Conservation (phyloP, 208 protist genomes). For the Trypanosoma boissoni region DNA sequence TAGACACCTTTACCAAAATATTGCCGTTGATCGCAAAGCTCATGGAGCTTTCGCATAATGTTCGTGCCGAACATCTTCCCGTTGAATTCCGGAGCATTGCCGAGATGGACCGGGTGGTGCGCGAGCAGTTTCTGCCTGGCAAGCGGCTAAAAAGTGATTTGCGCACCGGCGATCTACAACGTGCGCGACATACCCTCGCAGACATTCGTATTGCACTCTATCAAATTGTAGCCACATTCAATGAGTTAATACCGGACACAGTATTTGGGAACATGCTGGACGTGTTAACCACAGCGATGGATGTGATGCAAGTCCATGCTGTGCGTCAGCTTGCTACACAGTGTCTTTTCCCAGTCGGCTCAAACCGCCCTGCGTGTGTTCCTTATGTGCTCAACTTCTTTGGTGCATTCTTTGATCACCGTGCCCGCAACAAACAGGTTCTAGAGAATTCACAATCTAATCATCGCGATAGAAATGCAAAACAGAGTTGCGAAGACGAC, state of each 20-base stretch:
- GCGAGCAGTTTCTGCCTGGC: conserved; percentile 49
- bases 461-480: too few species aligned
- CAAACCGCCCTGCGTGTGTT: conserved; percentile 36
- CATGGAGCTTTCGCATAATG: conserved; percentile 46
- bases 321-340: conserved; percentile 47
- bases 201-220: conserved; percentile 62
- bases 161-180: conserved; percentile 13
- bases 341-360: conserved; percentile 53
- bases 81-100: conserved; percentile 36
- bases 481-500: conserved; percentile 25
- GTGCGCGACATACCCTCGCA: conserved; percentile 35
- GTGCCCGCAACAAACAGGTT: too few species aligned
- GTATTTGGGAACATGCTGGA: conserved; percentile 41
- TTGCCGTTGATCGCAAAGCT: conserved; percentile 35
- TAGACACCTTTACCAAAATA: conserved; percentile 39
- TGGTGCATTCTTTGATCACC: conserved; percentile 34
- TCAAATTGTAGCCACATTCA: conserved; percentile 57
- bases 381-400: conserved; percentile 32
- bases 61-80: conserved; percentile 43
- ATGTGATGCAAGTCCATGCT: conserved; percentile 32
- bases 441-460: too few species aligned
- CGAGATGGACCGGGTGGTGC: conserved; percentile 31
- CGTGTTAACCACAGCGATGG: conserved; percentile 13
- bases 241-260: conserved; percentile 43
- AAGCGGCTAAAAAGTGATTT: conserved; percentile 30